phyloP scores from a whole-genome alignment of 352 stramenopile species.

The Phytophthora hibernalis region DNA sequence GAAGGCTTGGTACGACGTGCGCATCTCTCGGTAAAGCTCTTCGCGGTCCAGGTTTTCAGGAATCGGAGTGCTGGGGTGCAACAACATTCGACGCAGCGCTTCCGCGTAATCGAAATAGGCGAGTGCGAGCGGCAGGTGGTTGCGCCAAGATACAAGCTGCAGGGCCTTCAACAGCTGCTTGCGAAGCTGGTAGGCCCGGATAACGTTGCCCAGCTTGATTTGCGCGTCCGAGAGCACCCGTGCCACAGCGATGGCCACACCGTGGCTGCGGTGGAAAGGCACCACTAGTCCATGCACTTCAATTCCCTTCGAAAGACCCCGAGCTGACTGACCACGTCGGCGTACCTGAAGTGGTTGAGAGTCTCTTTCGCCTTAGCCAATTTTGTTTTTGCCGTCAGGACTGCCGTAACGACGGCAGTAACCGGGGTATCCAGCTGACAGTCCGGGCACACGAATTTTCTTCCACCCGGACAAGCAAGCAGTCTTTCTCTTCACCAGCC shows the following conservation, averaged over 20 bases:
- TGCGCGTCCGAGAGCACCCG: conserved; percentile 46
- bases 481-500: conserved; percentile 11
- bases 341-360: conserved; percentile 42
- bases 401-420: conserved; percentile 20
- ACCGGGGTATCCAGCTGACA: conserved; percentile 34
- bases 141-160: conserved; percentile 31
- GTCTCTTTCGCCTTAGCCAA: conserved; percentile 40
- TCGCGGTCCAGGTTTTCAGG: conserved; percentile 31
- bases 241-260: conserved; percentile 37
- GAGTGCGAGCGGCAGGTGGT: conserved; percentile 47
- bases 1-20: conserved; percentile 39
- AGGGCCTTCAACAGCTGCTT: conserved; percentile 37
- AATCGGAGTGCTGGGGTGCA: conserved; percentile 22
- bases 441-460: conserved; percentile 34
- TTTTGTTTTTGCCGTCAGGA: conserved; percentile 14
- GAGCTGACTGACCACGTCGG: conserved; percentile 35
- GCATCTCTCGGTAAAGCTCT: conserved; percentile 39
- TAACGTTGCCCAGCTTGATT: conserved; percentile 49
- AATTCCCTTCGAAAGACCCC: conserved; percentile 22
- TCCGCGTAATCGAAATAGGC: conserved; percentile 53
- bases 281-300: conserved; percentile 34
- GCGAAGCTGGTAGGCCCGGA: conserved; percentile 38
- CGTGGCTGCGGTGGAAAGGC: conserved; percentile 43
- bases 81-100: conserved; percentile 36
- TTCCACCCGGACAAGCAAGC: conserved; percentile 31